These are phyloP conservation scores for Cladobotryum protrusum DNA, from an alignment of 2,329 filamentous ascomycete species.

Conservation along the genomic window DNA sequence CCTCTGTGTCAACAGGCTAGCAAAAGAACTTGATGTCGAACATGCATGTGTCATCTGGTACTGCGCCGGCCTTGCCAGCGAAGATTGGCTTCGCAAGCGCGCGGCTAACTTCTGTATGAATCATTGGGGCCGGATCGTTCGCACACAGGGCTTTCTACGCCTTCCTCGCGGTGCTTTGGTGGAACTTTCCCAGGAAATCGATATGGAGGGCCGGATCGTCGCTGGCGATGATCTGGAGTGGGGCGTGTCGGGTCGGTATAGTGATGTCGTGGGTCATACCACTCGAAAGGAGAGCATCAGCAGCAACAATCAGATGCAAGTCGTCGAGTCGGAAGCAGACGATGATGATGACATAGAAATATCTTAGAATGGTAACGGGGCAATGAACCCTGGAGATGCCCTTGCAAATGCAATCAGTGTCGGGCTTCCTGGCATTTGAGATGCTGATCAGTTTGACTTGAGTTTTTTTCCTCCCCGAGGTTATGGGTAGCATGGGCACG, in stretches of 20 bases:
- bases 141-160: conserved; percentile 78
- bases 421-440: too few species aligned
- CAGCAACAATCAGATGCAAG: conserved; percentile 52
- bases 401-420: not conserved
- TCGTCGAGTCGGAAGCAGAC: conserved; percentile 51
- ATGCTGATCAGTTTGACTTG: too few species aligned
- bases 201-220: conserved; percentile 85
- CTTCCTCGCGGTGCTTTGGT: conserved; percentile 75
- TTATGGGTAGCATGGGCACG: too few species aligned
- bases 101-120: conserved; percentile 84
- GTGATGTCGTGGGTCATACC: conserved; percentile 31
- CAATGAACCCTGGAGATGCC: not conserved
- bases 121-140: conserved; percentile 91
- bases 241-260: conserved; percentile 43
- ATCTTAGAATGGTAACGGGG: conserved; percentile 24
- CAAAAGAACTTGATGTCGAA: conserved; percentile 86
- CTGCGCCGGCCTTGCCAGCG: conserved; percentile 79
- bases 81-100: conserved; percentile 88
- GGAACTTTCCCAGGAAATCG: conserved; percentile 88
- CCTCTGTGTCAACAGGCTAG: conserved; percentile 83
- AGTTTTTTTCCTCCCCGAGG: too few species aligned
- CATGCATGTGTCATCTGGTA: conserved; percentile 97
- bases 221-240: conserved; percentile 74
- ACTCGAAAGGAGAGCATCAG: conserved; percentile 54
- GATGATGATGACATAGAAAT: conserved; percentile 61